Evolutionary conservation across 345 rosid species (phyloP).

Genomic region (Psidium friedrichsthalianum): DNA sequence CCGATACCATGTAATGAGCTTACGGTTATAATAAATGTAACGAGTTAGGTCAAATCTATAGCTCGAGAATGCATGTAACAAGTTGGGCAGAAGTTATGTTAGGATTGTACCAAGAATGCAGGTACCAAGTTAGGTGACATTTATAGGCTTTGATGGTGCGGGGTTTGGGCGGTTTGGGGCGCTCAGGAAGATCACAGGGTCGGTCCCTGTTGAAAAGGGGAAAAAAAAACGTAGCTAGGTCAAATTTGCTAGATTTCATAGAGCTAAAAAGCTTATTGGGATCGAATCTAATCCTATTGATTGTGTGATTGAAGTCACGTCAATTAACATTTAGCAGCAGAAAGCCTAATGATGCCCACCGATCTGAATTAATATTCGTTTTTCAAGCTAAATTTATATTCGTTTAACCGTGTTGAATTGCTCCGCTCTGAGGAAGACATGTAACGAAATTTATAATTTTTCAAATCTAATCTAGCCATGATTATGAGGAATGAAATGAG

Average conservation of each 20-base stretch:
- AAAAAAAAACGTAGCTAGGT: neutral
- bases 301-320: neutral
- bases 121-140: neutral
- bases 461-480: neutral
- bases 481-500: neutral
- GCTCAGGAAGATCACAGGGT: neutral
- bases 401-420: neutral
- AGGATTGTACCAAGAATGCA: neutral
- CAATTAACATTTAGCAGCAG: neutral
- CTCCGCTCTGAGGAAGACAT: no score
- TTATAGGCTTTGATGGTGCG: neutral
- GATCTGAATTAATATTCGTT: no score
- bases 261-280: neutral
- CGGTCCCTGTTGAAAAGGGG: neutral
- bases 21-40: neutral
- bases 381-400: no score
- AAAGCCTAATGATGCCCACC: neutral
- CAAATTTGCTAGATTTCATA: neutral
- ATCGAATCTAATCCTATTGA: neutral
- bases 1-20: neutral
- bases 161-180: neutral
- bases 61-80: neutral
- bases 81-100: neutral
- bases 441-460: neutral
- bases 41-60: neutral